Evolutionary conservation across 257 asterid species (phyloP), one percentile per base, ranked within the genome.

Genomic region (Catharanthus roseus): DNA sequence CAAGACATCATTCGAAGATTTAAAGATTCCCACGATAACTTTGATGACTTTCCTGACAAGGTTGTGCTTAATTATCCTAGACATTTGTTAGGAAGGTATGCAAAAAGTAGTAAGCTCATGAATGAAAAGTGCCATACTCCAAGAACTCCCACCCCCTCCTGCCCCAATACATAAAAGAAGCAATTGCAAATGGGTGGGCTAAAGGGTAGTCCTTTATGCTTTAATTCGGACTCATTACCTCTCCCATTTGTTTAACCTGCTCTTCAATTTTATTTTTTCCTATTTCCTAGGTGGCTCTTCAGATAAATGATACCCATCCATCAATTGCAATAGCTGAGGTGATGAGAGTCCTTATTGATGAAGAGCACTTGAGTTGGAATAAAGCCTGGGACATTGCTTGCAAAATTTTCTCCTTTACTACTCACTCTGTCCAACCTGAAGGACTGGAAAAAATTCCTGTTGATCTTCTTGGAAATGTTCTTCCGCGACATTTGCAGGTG

Each of bases 281-380:
- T 19, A 21, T 62, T 62, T 10, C 47, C 50, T 78, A 84, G 88
- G 84, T 84, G 61, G 86, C 88, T 69, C 83, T 84, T 72, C 88
- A 84, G 75, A 84, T 84, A 65, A 84, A 79, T 72, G 88, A 84
- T 72, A 84, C 88, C 29, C 86, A 84, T 75, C 88, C 88, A 61
- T 82, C 88, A 21, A 79, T 84, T 72, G 80, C 85, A 74, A 79
- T 84, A 73, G 81, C 69, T 65, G 88, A 84, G 81, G 75, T 84
- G 47, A 84, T 84, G 86, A 76, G 88, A 74, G 75, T 84, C 65
- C 86, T 81, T 29, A 65, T 81, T 77, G 88, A 84, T 63, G 86
- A 84, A 77, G 86, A 84, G 45, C 44, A 74, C 77, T 72, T 84
- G 74, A 79, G 66, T 19, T 81, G 84, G 88, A 73, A 68, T 62